Evolutionary conservation across 805 yeast genomes (phyloP).

Genomic region (Alloascoidea africana): DNA sequence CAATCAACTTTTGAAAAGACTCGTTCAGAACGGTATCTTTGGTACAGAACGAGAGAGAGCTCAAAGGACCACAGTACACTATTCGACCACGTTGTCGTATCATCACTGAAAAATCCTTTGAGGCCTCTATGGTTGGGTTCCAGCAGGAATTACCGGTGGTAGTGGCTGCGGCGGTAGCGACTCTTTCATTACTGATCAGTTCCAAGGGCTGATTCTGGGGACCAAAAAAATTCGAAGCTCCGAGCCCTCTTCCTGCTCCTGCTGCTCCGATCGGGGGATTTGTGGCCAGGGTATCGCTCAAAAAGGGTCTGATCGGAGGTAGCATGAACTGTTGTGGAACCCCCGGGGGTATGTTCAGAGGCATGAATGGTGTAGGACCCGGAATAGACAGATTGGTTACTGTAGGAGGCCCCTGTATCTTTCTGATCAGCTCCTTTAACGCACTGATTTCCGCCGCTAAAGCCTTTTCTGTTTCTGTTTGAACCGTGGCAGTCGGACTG

Average conservation of each 20-base stretch:
- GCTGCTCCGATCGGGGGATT: no score
- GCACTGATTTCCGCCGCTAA: background rate
- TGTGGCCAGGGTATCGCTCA: background rate
- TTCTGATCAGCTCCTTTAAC: background rate
- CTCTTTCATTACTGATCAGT: background rate
- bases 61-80: background rate
- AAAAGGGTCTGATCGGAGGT: slow-evolving; percentile 1
- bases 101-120: background rate
- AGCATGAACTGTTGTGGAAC: background rate
- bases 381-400: background rate
- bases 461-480: background rate
- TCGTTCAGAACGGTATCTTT: background rate
- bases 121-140: background rate
- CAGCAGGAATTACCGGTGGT: no score
- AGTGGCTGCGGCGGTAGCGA: background rate
- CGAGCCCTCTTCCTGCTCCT: no score
- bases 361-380: slow-evolving; percentile 1
- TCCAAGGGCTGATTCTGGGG: slow-evolving; percentile 1
- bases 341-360: background rate
- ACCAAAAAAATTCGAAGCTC: background rate
- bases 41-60: background rate
- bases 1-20: background rate
- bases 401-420: background rate
- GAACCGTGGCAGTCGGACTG: no score
- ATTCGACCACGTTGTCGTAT: background rate